Base-by-base conservation (phyloP, 176 grass and related monocot species). In the Chloris gayana region DNA sequence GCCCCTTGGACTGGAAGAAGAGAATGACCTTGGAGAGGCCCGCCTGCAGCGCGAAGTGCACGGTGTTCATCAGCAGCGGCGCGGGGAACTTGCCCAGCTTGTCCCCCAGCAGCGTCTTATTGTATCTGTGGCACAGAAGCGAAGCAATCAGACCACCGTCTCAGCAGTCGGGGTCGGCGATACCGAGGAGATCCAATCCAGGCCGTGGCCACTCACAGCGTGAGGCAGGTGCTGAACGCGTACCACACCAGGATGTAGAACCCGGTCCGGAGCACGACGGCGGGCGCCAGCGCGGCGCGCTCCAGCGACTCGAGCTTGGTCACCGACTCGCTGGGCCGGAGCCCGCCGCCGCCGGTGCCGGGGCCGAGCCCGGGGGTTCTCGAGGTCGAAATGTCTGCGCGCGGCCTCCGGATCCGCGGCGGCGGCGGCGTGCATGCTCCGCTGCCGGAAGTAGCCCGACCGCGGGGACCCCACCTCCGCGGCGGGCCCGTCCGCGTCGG, bases 41-140 rank as follows among this genome's bases (percentile, higher is more conserved):
- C 60, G 97, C 97, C 88, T 99, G 97, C 75, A 99, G 78, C 80
- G 97, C 79, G 90, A 96, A 99, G 86, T 99, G 97, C 75, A 99
- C 91, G 67, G 93, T 93, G 87, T 99, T 99, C 97, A 99, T 99
- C 56, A 99, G 86, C 82, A 99, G 90, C 33, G 97, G 97, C 69
- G 97, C 97, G 51, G 97, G 97, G 86, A 99, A 99, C 70, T 93
- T 99, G 72, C 97, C 97, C 53, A 99, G 84, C 86, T 99, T 99
- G 64, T 99, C 93, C 68, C 97, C 97, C 27, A 99, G 88, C 75
- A 99, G 93, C 73, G 93, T 88, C 87, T 99, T 99, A 77, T 99
- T 99, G 76, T 99, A 99, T 76, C 97, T 99, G 64, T 7, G 54
- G 9, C 41, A 76, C 10, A 69, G 11, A 12, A 67, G 31, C 12